Evolutionary conservation across 1,139 yeast species (phyloP).

Genomic region (Zygosaccharomyces sapae): DNA sequence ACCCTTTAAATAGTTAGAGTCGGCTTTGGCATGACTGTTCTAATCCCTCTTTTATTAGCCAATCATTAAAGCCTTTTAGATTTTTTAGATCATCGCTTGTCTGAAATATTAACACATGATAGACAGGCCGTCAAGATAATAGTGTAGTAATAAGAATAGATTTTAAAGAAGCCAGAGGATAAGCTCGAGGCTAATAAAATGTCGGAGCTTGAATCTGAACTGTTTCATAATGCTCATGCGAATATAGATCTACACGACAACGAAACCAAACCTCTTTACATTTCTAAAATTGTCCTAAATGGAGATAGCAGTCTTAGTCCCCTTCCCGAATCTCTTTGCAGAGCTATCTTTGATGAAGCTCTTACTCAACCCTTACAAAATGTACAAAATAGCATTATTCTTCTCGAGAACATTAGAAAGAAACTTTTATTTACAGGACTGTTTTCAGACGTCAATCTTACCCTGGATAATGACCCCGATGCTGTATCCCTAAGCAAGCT

Average conservation of each 20-base stretch:
- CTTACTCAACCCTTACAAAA: slow-evolving; percentile 23
- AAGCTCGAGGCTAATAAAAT: background rate
- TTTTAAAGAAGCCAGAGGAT: background rate
- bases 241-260: slow-evolving; percentile 3
- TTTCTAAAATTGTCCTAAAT: slow-evolving; percentile 20
- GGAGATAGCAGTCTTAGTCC: slow-evolving; percentile 22
- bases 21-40: background rate
- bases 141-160: background rate
- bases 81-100: slow-evolving; percentile 2
- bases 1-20: background rate
- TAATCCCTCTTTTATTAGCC: background rate
- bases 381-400: slow-evolving; percentile 16
- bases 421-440: slow-evolving; percentile 24
- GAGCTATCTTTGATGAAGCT: slow-evolving; percentile 21
- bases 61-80: slow-evolving; percentile 1
- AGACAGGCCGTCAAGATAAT: background rate
- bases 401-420: slow-evolving; percentile 18
- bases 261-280: slow-evolving; percentile 20
- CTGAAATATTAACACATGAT: slow-evolving; percentile 1
- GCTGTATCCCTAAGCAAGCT: slow-evolving; percentile 11
- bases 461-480: slow-evolving; percentile 20
- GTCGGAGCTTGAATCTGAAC: background rate
- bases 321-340: slow-evolving; percentile 21
- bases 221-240: slow-evolving; percentile 4
- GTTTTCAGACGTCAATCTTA: slow-evolving; percentile 20